These are phyloP conservation scores for Stephanodiscus minutulus DNA, from an alignment of 108 stramenopile genomes.

Conservation along the genomic window DNA sequence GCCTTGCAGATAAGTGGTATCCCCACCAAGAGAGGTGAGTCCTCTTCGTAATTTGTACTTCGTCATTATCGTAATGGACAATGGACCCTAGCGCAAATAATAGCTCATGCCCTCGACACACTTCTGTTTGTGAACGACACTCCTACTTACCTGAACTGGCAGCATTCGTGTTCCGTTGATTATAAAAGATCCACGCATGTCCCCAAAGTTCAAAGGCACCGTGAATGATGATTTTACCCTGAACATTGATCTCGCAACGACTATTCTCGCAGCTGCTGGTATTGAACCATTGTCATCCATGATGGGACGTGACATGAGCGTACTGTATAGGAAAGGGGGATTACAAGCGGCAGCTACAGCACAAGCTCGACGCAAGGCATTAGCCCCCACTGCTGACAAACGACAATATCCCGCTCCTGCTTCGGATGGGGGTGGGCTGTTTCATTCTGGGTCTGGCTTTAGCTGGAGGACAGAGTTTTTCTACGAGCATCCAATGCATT, in stretches of 20 bases:
- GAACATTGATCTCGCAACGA: slow-evolving; percentile 71
- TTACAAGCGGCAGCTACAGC: slow-evolving; percentile 29
- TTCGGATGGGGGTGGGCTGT: slow-evolving; percentile 43
- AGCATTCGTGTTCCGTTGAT: slow-evolving; percentile 72
- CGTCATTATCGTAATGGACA: not conserved
- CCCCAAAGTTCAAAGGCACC: slow-evolving; percentile 47
- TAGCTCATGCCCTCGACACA: not conserved
- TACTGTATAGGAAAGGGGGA: slow-evolving; percentile 54
- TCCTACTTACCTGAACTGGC: no score
- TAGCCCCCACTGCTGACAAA: slow-evolving; percentile 8
- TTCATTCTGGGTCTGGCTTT: slow-evolving; percentile 45
- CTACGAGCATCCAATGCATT: slow-evolving; percentile 69
- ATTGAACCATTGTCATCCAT: slow-evolving; percentile 49
- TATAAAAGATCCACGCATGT: slow-evolving; percentile 73
- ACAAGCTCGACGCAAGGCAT: slow-evolving; percentile 30
- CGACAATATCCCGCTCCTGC: slow-evolving; percentile 37
- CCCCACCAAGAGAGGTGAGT: slow-evolving; percentile 60
- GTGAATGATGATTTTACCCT: slow-evolving; percentile 61
- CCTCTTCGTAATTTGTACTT: not conserved
- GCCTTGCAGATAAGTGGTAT: slow-evolving; percentile 79
- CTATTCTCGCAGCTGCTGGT: slow-evolving; percentile 70
- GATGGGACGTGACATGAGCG: slow-evolving; percentile 74
- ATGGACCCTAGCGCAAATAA: no score
- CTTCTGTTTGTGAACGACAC: not conserved
- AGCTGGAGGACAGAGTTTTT: slow-evolving; percentile 81